Percentiles rank a stretch among this genome's conserved stretches.
Evolutionary conservation across 2,329 filamentous ascomycete genomes (phyloP).

Genomic region (Fusarium buharicum): DNA sequence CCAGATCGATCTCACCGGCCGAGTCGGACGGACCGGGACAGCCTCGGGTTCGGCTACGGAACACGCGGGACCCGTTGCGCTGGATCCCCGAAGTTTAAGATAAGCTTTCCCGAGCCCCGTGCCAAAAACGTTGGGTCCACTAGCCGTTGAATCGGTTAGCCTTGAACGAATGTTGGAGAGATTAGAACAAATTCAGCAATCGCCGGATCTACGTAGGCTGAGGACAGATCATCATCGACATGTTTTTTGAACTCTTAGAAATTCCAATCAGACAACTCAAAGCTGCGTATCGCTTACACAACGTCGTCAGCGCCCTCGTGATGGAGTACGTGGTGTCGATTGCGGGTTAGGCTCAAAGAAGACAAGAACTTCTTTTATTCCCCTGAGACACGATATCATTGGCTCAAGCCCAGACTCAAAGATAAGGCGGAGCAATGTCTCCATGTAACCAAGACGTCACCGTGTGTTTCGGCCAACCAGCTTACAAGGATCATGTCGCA

Average conservation of each 20-base stretch:
- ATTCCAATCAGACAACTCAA: background rate
- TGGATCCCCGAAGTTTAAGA: too few species aligned
- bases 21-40: too few species aligned
- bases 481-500: slow-evolving; percentile 5
- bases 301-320: slow-evolving; percentile 22
- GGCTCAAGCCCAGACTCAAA: background rate
- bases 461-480: slow-evolving; percentile 13
- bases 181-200: slow-evolving; percentile 1
- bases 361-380: background rate
- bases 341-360: slow-evolving; percentile 20
- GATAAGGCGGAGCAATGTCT: slow-evolving; percentile 22
- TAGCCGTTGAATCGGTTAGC: background rate
- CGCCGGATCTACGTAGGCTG: background rate
- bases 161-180: background rate
- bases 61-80: too few species aligned
- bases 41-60: too few species aligned
- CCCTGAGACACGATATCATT: background rate
- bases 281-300: background rate
- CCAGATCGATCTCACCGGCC: too few species aligned
- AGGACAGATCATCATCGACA: background rate
- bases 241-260: too few species aligned
- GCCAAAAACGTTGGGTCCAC: background rate
- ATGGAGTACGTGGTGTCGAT: slow-evolving; percentile 17
- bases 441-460: slow-evolving; percentile 24
- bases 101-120: background rate